Conservation (phyloP, 495 filamentous ascomycete species). For the Pyrenula aspistea region DNA sequence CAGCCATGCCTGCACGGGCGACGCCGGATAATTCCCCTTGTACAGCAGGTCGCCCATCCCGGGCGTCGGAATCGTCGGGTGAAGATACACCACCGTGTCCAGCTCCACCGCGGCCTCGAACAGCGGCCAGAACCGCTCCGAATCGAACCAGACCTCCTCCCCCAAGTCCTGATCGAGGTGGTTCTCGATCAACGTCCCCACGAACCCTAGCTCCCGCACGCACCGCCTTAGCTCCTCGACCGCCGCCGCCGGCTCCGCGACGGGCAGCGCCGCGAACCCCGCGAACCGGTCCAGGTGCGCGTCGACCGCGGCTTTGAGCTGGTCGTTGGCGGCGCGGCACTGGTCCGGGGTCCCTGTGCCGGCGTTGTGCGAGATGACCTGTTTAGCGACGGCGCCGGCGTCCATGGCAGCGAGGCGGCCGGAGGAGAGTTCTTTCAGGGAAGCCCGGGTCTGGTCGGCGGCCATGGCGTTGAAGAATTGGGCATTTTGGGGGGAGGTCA, state of each 20-base stretch:
- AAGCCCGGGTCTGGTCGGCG: background rate
- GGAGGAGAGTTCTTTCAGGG: slow-evolving; percentile 15
- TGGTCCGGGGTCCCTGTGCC: slow-evolving; percentile 11
- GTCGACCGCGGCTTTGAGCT: slow-evolving; percentile 29
- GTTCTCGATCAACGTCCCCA: slow-evolving; percentile 41
- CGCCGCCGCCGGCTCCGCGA: slow-evolving; percentile 25
- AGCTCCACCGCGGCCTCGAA: slow-evolving; percentile 37
- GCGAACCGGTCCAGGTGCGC: slow-evolving; percentile 28
- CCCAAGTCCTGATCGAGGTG: slow-evolving; percentile 11
- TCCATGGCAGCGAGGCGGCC: slow-evolving; percentile 37
- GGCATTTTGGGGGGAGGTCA: slow-evolving; percentile 1
- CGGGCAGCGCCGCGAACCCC: slow-evolving; percentile 37
- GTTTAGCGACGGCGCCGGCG: slow-evolving; percentile 26
- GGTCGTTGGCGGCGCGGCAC: slow-evolving; percentile 34
- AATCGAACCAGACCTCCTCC: slow-evolving; percentile 26
- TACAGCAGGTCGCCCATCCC: background rate
- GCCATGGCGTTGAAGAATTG: slow-evolving; percentile 16
- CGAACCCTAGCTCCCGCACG: slow-evolving; percentile 31
- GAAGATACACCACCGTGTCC: slow-evolving; percentile 46
- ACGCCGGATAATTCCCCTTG: slow-evolving; percentile 1
- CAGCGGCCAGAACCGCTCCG: slow-evolving; percentile 26
- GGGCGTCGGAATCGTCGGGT: background rate
- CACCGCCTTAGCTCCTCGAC: slow-evolving; percentile 31
- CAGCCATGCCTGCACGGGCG: background rate
- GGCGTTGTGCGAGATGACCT: slow-evolving; percentile 37